phyloP scores from a whole-genome alignment of 2,329 filamentous ascomycete species.

The Celoporthe dispersa region DNA sequence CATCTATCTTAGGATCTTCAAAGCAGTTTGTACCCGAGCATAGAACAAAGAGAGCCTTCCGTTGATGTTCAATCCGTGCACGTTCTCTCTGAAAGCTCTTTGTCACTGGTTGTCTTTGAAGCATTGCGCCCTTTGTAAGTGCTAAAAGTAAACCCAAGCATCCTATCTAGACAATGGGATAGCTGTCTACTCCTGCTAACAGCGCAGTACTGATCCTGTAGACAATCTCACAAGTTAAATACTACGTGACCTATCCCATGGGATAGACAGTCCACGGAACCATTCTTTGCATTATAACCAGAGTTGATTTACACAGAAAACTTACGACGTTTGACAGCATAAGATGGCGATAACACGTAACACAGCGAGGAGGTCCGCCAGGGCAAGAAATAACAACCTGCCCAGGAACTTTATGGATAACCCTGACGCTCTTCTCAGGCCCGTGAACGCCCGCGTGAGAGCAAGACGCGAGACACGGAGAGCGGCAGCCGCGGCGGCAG shows the following conservation, averaged over 20 bases:
- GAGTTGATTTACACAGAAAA: not conserved
- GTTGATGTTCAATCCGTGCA: not conserved
- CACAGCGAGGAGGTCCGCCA: not conserved
- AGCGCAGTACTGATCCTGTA: not conserved
- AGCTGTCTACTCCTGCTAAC: not conserved
- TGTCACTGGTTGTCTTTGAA: not conserved
- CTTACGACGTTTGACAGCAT: not conserved
- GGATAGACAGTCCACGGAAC: not conserved
- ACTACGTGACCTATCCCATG: not conserved
- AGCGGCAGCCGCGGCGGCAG: not conserved
- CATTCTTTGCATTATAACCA: not conserved
- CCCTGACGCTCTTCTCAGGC: not conserved
- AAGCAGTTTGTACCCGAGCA: not conserved
- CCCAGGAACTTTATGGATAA: not conserved
- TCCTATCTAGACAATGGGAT: not conserved
- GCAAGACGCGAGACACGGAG: not conserved
- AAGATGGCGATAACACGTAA: not conserved
- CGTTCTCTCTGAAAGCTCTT: not conserved
- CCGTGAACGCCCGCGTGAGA: not conserved
- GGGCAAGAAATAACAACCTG: not conserved
- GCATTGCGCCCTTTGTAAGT: not conserved
- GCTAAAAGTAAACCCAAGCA: not conserved
- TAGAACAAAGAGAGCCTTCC: not conserved
- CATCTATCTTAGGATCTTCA: not conserved
- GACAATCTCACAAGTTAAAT: not conserved